Conservation (phyloP, 306 rosid species). For the Malus fusca region DNA sequence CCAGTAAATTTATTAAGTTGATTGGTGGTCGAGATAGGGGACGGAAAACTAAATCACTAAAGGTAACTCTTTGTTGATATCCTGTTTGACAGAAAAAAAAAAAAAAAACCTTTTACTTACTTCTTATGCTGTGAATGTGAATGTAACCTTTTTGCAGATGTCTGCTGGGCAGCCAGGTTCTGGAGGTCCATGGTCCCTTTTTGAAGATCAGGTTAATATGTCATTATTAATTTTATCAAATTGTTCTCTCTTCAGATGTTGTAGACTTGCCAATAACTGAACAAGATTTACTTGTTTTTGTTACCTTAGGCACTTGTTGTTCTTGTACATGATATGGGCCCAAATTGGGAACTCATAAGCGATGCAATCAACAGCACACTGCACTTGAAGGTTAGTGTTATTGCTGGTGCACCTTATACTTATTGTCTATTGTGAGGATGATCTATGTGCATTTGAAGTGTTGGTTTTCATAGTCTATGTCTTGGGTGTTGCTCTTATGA, state of each 20-base stretch:
- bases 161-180: constrained; percentile 70
- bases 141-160: constrained; percentile 34
- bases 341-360: constrained; percentile 95
- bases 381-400: constrained; percentile 67
- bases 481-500: constrained; percentile 2
- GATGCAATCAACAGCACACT: constrained; percentile 86
- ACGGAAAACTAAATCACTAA: constrained; percentile 57
- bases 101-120: neutral
- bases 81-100: neutral
- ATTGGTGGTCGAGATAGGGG: constrained; percentile 89
- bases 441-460: neutral
- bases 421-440: neutral
- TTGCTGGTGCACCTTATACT: neutral
- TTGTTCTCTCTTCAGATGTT: neutral
- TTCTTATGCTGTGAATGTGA: constrained; percentile 7
- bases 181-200: constrained; percentile 86
- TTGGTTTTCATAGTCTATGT: neutral
- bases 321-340: constrained; percentile 98
- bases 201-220: constrained; percentile 84
- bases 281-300: constrained; percentile 2
- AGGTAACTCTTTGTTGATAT: constrained; percentile 48
- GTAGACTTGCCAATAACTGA: constrained; percentile 4
- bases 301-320: constrained; percentile 80
- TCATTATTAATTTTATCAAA: neutral
- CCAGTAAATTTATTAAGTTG: constrained; percentile 73